phyloP scores from a whole-genome alignment of 768 basidiomycete species.

The Boletus pseudopeckii region DNA sequence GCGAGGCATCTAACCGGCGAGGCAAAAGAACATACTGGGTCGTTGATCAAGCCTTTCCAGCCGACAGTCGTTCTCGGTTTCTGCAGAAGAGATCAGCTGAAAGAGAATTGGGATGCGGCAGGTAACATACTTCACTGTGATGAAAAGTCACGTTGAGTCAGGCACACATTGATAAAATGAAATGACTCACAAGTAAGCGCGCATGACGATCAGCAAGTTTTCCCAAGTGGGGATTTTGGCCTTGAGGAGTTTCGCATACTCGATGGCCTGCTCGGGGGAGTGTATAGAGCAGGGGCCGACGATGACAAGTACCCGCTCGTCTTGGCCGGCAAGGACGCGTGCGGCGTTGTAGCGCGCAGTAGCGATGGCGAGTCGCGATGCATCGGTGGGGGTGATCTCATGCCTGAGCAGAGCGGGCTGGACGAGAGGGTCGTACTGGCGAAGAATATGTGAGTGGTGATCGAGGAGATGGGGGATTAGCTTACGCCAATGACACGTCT shows the following conservation, averaged over 20 bases:
- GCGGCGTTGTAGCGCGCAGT: constrained; percentile 76
- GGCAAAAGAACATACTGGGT: constrained; percentile 49
- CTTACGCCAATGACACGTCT: constrained; percentile 76
- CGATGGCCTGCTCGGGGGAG: constrained; percentile 77
- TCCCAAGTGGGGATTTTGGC: constrained; percentile 61
- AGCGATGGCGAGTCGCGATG: constrained; percentile 74
- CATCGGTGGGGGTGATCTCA: constrained; percentile 67
- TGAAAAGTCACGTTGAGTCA: constrained; percentile 35
- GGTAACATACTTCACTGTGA: constrained; percentile 37
- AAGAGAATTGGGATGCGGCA: not conserved
- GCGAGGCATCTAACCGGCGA: not conserved
- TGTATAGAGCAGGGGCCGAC: constrained; percentile 98
- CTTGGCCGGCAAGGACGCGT: constrained; percentile 75
- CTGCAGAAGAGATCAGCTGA: constrained; percentile 36
- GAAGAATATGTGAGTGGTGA: constrained; percentile 11
- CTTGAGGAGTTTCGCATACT: constrained; percentile 74
- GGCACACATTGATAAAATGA: constrained; percentile 2
- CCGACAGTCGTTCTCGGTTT: constrained; percentile 98
- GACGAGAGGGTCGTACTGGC: constrained; percentile 91
- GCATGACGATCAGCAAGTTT: constrained; percentile 91
- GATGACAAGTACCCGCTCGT: constrained; percentile 84
- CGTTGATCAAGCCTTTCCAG: constrained; percentile 95
- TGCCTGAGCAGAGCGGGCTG: constrained; percentile 89
- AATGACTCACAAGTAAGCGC: constrained; percentile 88
- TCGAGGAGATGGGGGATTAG: not conserved